Base-by-base conservation (phyloP, 176 grass and related monocot species). In the Thinopyrum elongatum region DNA sequence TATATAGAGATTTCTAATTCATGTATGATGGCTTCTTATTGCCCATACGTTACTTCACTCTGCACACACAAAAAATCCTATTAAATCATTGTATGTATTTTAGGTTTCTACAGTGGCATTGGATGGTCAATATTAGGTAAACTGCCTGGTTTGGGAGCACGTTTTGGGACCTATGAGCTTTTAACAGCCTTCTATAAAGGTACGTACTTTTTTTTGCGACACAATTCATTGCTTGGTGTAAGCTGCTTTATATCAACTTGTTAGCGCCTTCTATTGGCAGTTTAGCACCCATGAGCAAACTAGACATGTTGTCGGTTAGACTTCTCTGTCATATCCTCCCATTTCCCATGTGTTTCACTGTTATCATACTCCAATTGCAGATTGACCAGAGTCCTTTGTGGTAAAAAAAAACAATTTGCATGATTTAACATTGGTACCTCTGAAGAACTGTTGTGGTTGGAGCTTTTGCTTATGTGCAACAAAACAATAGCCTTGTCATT, bases 171-270 rank as follows among this genome's bases (percentile, higher is more conserved):
- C 76, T 98, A 94, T 89, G 97, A 98, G 82, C 86, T 98, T 77
- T 76, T 95, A 86, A 95, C 93, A 82, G 94, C 90, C 65, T 99
- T 94, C 82, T 94, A 92, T 87, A 99, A 94, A 96, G 96, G 96
- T 94, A 87, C 31, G 70, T 1, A 65, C 41, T 81, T 65, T 26
- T 31, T 83, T 22, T 64, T 38, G 1, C 7, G 7, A 14, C 11
- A 21, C 11, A 74, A 34, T 74, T 30, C 12, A 25, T 85, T 63
- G 17, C 26, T 55, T 86, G 42, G 5, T 70, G 19, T 25, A 16
- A 75, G 59, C 36, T 86, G 2, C 25, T 77, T 60, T 41, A 35
- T 67, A 73, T 34, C 67, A 80, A 35, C 65, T 87, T 80, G 75
- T 80, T 79, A 29, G 12, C 21, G 0, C 49, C 65, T 80, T 75